phyloP scores from a whole-genome alignment of 2,329 filamentous ascomycete species.

The Phialophora tarda region DNA sequence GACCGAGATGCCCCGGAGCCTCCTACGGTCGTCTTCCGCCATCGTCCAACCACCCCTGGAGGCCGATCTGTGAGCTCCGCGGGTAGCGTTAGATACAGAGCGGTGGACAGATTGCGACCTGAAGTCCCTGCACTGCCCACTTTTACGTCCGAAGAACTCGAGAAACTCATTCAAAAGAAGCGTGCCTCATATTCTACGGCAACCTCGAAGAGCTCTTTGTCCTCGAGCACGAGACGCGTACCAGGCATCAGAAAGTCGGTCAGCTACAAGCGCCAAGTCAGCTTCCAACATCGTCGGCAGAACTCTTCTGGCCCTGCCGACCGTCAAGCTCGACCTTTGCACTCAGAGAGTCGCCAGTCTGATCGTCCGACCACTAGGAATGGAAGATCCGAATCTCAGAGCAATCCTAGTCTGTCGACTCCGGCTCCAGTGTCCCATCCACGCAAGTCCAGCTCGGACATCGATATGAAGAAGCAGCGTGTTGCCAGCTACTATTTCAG shows the following conservation, averaged over 20 bases:
- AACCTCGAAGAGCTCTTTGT: slow-evolving; percentile 55
- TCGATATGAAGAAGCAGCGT: slow-evolving; percentile 51
- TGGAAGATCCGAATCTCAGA: slow-evolving; percentile 40
- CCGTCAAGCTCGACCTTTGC: slow-evolving; percentile 28
- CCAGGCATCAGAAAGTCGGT: slow-evolving; percentile 51
- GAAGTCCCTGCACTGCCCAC: slow-evolving; percentile 32
- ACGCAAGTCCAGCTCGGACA: slow-evolving; percentile 41
- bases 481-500: slow-evolving; percentile 61
- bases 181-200: slow-evolving; percentile 35
- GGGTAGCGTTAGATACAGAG: slow-evolving; percentile 28
- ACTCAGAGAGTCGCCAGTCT: slow-evolving; percentile 38
- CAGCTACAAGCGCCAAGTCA: slow-evolving; percentile 66
- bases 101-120: slow-evolving; percentile 23
- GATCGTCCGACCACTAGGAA: slow-evolving; percentile 40
- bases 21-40: slow-evolving; percentile 72
- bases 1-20: slow-evolving; percentile 61
- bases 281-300: slow-evolving; percentile 63
- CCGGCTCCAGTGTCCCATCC: slow-evolving; percentile 48
- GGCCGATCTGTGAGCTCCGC: slow-evolving; percentile 45
- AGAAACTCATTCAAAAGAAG: slow-evolving; percentile 33
- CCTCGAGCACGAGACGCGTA: slow-evolving; percentile 52
- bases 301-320: slow-evolving; percentile 41
- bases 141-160: slow-evolving; percentile 34
- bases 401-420: slow-evolving; percentile 49
- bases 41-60: slow-evolving; percentile 47